These are phyloP conservation scores for Didymella pomorum DNA, from an alignment of 2,329 filamentous ascomycete genomes.

Conservation along the genomic window DNA sequence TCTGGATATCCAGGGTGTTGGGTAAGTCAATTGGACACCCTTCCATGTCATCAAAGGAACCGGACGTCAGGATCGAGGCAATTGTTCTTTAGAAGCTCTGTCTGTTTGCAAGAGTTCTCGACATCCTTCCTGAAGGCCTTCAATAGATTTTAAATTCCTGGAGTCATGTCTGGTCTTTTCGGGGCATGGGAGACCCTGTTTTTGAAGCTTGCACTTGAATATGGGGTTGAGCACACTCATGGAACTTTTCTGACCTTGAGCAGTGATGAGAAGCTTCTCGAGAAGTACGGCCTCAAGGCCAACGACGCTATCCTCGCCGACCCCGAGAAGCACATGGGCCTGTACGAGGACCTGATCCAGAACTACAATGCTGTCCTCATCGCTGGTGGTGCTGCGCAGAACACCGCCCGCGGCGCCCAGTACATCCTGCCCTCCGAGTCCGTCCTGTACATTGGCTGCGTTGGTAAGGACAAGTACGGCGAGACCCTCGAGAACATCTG, in stretches of 20 bases:
- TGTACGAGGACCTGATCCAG: conserved; percentile 93
- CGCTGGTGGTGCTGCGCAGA: conserved; percentile 95
- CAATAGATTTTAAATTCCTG: too few species aligned
- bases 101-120: too few species aligned
- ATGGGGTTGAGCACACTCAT: conserved; percentile 22
- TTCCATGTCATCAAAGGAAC: too few species aligned
- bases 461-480: conserved; percentile 95
- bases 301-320: conserved; percentile 98
- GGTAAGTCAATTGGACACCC: conserved; percentile 58
- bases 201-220: background rate
- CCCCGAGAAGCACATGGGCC: conserved; percentile 78
- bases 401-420: conserved; percentile 93
- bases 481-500: conserved; percentile 87
- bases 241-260: conserved; percentile 35
- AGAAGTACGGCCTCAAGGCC: conserved; percentile 92
- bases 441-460: conserved; percentile 91
- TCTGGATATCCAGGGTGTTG: conserved; percentile 90
- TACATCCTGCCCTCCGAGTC: conserved; percentile 92
- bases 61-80: too few species aligned
- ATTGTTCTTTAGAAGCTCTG: too few species aligned
- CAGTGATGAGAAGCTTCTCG: conserved; percentile 82
- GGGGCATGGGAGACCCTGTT: too few species aligned
- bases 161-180: too few species aligned
- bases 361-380: conserved; percentile 94
- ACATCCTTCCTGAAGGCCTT: too few species aligned